Percentiles rank a stretch among this genome's conserved stretches.
These are phyloP conservation scores for Rubia yunnanensis DNA, from an alignment of 257 asterid genomes.

Conservation along the genomic window DNA sequence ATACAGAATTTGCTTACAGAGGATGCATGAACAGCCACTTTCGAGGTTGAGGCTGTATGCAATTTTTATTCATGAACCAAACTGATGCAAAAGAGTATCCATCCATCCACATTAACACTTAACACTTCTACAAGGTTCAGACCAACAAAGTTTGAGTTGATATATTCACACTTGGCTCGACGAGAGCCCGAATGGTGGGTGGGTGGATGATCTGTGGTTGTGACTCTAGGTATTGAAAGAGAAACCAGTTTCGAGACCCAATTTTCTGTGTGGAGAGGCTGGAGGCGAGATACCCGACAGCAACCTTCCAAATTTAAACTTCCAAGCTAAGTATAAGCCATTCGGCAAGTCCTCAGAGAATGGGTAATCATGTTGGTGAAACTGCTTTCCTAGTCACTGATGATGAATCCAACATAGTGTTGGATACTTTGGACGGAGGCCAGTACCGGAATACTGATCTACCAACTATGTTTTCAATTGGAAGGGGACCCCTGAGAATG, in stretches of 20 bases:
- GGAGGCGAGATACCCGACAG: slow-evolving; percentile 5
- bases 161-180: slow-evolving; percentile 17
- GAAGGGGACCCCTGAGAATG: slow-evolving; percentile 35
- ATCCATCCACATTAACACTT: not conserved
- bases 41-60: not conserved
- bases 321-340: not conserved
- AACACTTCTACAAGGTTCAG: not conserved
- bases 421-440: slow-evolving; percentile 35
- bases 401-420: slow-evolving; percentile 10
- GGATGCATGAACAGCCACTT: not conserved
- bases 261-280: not conserved
- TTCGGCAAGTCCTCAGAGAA: not conserved
- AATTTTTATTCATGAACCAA: not conserved
- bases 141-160: not conserved
- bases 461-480: slow-evolving; percentile 26
- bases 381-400: slow-evolving; percentile 1
- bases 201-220: not conserved
- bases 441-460: slow-evolving; percentile 36
- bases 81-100: slow-evolving; percentile 5
- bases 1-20: not conserved
- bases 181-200: not conserved
- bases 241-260: not conserved
- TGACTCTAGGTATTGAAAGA: not conserved
- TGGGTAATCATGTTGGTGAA: slow-evolving; percentile 12
- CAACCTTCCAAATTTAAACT: slow-evolving; percentile 1